Evolutionary conservation across 2,329 filamentous ascomycete species (phyloP), one percentile per base, ranked within the genome.

Genomic region (Pseudogymnoascus sp.): DNA sequence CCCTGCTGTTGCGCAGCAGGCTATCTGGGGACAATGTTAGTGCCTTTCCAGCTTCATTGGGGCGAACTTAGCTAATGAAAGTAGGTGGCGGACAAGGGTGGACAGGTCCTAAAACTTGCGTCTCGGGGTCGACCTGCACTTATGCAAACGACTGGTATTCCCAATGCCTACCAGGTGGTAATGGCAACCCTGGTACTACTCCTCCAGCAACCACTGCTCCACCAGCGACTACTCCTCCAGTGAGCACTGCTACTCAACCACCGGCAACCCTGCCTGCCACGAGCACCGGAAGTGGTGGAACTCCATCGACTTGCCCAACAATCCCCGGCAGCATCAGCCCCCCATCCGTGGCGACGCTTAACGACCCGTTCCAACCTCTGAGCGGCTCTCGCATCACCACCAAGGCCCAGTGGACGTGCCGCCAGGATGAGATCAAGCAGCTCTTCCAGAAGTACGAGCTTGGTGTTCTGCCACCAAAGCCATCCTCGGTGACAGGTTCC

Each of bases 401-500:
- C 63, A 76, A 77, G 69, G 75, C 70, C 27, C 73, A 80, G 64
- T 82, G 77, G 70, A 72, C 74, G 61, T 82, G 80, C 70, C 79
- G 80, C 58, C 72, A 74, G 65, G 69, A 74, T 45, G 79, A 82
- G 70, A 80, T 82, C 68, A 75, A 69, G 68, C 75, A 77, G 65
- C 72, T 77, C 55, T 69, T 82, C 67, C 76, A 81, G 69, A 76
- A 78, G 68, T 81, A 79, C 69, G 80, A 82, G 71, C 74, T 82
- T 15, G 80, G 80, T 60, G 74, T 72, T 63, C 77, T 78, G 69
- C 80, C 79, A 4, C 72, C 72, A 13, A 74, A 77, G 3, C 79
- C 79, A 3, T 75, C 78, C 68, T 75, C 71, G 6, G 74, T 82
- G 62, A 77, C 78, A 63, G 79, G 75, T 18, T 73, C 78, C 3